Conservation (phyloP, 257 asterid species). For the Nicotiana knightiana region DNA sequence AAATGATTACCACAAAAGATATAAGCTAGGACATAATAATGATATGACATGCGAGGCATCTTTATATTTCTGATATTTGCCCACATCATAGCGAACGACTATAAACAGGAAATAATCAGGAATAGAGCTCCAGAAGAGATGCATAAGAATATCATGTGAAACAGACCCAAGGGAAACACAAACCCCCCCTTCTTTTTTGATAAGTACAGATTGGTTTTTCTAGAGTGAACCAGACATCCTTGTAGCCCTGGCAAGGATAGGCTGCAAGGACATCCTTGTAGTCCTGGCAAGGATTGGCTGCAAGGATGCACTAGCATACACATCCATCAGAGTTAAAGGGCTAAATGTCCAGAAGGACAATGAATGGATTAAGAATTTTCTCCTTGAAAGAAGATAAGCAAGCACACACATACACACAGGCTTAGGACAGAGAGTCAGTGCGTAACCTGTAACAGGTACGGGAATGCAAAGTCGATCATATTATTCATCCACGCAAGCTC, state of each 20-base stretch:
- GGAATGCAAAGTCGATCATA: slow-evolving; percentile 95
- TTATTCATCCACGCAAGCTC: slow-evolving; percentile 98
- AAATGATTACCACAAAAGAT: background rate
- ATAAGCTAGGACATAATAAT: background rate
- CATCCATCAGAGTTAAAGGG: background rate
- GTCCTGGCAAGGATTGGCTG: background rate
- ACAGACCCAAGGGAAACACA: background rate
- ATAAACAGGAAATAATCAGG: background rate
- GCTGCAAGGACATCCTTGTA: background rate
- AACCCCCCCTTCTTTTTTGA: background rate
- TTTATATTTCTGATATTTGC: background rate
- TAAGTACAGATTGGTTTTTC: background rate
- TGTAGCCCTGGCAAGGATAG: background rate
- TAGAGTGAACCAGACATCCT: background rate
- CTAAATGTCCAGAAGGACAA: background rate
- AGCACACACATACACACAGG: background rate
- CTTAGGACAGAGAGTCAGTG: slow-evolving; percentile 3
- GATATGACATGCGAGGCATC: background rate
- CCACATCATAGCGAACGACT: background rate
- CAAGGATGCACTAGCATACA: slow-evolving; percentile 4
- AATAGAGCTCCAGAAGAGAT: background rate
- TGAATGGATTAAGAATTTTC: background rate
- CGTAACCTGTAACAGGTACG: slow-evolving; percentile 85
- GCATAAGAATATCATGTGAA: background rate
- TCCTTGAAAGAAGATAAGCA: background rate